A percentile compares a stretch with the other conserved stretches of the same genome.
Conservation (phyloP, 2,329 filamentous ascomycete species). For the Monilinia fructigena region DNA sequence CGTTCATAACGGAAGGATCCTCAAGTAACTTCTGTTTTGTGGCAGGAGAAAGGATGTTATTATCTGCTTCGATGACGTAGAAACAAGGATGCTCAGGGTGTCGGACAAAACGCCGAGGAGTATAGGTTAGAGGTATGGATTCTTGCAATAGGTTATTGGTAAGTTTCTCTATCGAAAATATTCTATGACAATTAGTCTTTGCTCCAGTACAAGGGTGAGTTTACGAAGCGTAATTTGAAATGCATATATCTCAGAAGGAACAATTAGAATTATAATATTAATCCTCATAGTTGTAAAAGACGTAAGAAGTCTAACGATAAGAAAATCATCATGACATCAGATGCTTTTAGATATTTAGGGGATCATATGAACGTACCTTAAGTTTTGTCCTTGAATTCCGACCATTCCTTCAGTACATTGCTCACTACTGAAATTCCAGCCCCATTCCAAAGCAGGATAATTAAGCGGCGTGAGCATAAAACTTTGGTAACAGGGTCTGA, state of each 20-base stretch:
- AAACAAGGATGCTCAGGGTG: conserved; percentile 87
- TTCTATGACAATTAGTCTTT: conserved; percentile 54
- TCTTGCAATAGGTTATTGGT: conserved; percentile 84
- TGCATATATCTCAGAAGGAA: conserved; percentile 77
- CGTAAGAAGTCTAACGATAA: conserved; percentile 44
- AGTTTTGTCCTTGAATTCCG: conserved; percentile 82
- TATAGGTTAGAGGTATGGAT: conserved; percentile 83
- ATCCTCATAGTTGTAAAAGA: conserved; percentile 43
- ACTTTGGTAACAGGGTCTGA: conserved; percentile 79
- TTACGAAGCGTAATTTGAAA: conserved; percentile 28
- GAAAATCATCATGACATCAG: conserved; percentile 45
- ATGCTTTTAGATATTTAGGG: conserved; percentile 14
- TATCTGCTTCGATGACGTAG: conserved; percentile 92
- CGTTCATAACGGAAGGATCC: conserved; percentile 69
- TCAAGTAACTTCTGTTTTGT: conserved; percentile 72
- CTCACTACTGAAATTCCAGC: conserved; percentile 95
- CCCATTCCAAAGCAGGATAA: conserved; percentile 86
- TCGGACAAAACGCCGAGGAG: conserved; percentile 80
- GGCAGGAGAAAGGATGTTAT: conserved; percentile 82
- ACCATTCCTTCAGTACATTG: conserved; percentile 93
- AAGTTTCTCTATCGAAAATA: conserved; percentile 86
- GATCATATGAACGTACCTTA: conserved; percentile 61
- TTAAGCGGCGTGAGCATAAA: conserved; percentile 92
- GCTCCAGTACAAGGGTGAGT: not conserved
- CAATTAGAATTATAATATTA: conserved; percentile 78